Evolutionary conservation across 2,329 filamentous ascomycete species (phyloP), one percentile per base, ranked within the genome.

Genomic region (Ceratocystis colombiana): DNA sequence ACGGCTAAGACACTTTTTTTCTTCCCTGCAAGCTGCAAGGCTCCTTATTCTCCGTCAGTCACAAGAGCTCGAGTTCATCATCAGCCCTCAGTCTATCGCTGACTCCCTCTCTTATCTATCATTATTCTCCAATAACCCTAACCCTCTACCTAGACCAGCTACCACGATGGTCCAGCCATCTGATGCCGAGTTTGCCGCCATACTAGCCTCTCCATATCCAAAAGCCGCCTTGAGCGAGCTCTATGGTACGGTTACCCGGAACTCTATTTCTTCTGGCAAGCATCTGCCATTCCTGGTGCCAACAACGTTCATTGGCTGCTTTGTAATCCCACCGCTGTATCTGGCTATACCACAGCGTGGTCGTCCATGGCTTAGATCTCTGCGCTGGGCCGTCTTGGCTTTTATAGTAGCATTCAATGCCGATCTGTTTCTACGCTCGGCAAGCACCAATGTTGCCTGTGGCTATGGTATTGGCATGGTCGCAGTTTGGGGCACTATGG

Each of bases 301-400:
- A 0, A 79, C 81, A 67, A 75, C 77, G 66, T 67, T 84, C 5
- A 67, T 82, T 25, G 79, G 77, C 2, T 71, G 77, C 33, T 75
- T 80, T 57, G 61, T 83, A 53, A 65, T 87, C 1, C 80, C 82
- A 0, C 72, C 79, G 0, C 69, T 83, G 2, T 87, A 84, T 72
- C 77, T 87, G 15, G 74, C 79, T 62, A 76, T 86, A 68, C 82
- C 83, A 1, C 83, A 86, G 70, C 75, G 73, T 41, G 79, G 79
- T 70, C 84, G 10, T 82, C 82, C 69, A 12, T 63, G 64, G 64
- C 74, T 71, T 7, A 76, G 77, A 41, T 74, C 79, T 55, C 37
- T 62, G 5, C 71, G 75, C 62, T 85, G 80, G 78, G 73, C 78
- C 12, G 76, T 86, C 22, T 73, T 82, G 65, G 76, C 74, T 6